Conservation (phyloP, 768 basidiomycete species). For the Postia placenta region DNA sequence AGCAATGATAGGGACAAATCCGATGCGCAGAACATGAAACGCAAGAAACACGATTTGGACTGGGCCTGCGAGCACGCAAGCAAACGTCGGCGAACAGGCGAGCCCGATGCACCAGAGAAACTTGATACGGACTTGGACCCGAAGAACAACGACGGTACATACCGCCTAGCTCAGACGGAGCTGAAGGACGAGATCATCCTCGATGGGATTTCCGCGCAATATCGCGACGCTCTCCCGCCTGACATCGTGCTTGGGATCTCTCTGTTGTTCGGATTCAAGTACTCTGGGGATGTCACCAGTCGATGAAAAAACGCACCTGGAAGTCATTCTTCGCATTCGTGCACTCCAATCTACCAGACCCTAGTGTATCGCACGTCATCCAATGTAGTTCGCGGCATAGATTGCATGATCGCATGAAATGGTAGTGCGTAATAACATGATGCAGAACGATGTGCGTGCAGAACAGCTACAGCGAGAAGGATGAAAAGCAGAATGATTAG, state of each 20-base stretch:
- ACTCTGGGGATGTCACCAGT: too few species aligned
- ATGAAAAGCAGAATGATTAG: constrained; percentile 1
- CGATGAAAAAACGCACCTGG: too few species aligned
- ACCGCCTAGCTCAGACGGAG: not conserved
- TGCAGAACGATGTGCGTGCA: not conserved
- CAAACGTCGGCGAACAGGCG: too few species aligned
- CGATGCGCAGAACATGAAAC: not conserved
- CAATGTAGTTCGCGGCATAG: too few species aligned
- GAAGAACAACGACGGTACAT: not conserved
- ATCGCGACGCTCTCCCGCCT: too few species aligned
- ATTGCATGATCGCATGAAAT: too few species aligned
- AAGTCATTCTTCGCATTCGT: too few species aligned
- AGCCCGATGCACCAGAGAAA: constrained; percentile 14
- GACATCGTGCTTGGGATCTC: constrained; percentile 26
- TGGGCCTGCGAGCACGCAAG: constrained; percentile 39
- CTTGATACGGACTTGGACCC: constrained; percentile 12
- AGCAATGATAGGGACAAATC: not conserved
- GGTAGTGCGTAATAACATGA: too few species aligned
- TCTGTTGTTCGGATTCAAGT: constrained; percentile 23
- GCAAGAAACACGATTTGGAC: constrained; percentile 30
- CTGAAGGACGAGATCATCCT: not conserved
- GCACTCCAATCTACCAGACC: too few species aligned
- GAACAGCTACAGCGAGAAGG: constrained; percentile 5
- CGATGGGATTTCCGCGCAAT: constrained; percentile 11
- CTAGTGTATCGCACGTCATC: too few species aligned